phyloP scores from a whole-genome alignment of 352 stramenopile species.

The Phytophthora cryptogea region DNA sequence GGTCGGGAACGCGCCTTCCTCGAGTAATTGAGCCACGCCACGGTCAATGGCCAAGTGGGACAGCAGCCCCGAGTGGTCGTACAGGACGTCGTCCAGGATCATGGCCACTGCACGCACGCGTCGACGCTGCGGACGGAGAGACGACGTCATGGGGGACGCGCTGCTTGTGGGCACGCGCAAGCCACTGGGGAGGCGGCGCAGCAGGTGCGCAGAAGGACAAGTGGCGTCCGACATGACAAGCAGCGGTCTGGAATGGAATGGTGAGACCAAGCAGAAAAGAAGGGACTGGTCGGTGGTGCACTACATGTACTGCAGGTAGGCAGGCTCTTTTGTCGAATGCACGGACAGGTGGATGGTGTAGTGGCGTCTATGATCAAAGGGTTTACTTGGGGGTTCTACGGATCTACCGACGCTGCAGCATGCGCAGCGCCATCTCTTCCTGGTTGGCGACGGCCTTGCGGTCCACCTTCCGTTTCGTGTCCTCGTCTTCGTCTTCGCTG shows the following conservation, averaged over 20 bases:
- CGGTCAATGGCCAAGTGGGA: slow-evolving; percentile 82
- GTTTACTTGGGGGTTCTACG: slow-evolving; percentile 10
- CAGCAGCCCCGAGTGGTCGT: slow-evolving; percentile 82
- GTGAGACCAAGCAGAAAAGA: slow-evolving; percentile 18
- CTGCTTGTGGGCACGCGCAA: slow-evolving; percentile 20
- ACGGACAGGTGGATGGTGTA: slow-evolving; percentile 3
- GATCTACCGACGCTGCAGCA: slow-evolving; percentile 71
- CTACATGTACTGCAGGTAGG: no score
- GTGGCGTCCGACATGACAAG: slow-evolving; percentile 15
- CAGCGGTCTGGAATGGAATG: neutral
- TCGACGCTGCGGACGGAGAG: slow-evolving; percentile 22
- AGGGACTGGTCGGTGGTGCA: neutral
- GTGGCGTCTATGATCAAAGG: slow-evolving; percentile 10
- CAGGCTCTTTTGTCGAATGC: slow-evolving; percentile 17
- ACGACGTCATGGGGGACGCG: neutral
- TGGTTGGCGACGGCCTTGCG: slow-evolving; percentile 59
- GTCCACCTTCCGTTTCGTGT: slow-evolving; percentile 49
- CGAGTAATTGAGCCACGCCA: slow-evolving; percentile 70
- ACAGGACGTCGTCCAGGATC: slow-evolving; percentile 88
- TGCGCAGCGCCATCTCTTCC: slow-evolving; percentile 78
- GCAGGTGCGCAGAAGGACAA: slow-evolving; percentile 14
- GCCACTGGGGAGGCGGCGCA: slow-evolving; percentile 25
- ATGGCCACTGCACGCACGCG: slow-evolving; percentile 81
- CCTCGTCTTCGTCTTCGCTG: slow-evolving; percentile 40
- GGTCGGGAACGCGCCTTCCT: slow-evolving; percentile 71